Evolutionary conservation across 352 stramenopile species (phyloP), one percentile per base, ranked within the genome.

Genomic region (Globisporangium spiculum): DNA sequence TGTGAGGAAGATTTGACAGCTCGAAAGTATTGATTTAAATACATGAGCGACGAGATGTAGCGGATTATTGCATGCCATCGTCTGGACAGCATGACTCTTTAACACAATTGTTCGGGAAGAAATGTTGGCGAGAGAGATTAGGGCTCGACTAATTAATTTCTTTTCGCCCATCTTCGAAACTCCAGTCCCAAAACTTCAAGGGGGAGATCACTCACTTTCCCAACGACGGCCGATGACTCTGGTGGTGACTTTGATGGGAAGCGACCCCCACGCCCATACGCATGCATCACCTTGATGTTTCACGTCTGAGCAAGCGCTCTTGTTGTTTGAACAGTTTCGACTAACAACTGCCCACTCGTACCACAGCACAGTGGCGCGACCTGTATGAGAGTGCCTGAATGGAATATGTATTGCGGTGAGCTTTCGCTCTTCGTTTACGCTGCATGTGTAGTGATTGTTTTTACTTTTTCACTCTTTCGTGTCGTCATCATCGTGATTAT

Each of bases 91-190:
- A n/a, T 32, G 22, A 6, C 12, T 27, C 5, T 32, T 56, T 10
- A 20, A 30, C 3, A 56, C 50, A 30, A 56, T 9, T 3, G 9
- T 52, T 52, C 18, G 44, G 44, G 44, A 57, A 14, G 2, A 8
- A 32, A 34, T 57, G 1, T 9, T 5, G 1, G 2, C 20, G 18
- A 10, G 7, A 57, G 52, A 4, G 24, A 12, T 1, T 59, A 59
- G 53, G 53, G 53, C 20, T 59, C 0, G 53, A 59, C 30, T 59
- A 58, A 59, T 36, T 59, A 59, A 59, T 59, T n/a, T 14, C 26
- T n/a, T 2, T 2, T 5, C 3, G 16, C 26, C 18, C 26, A 59
- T 59, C 53, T 30, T 59, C 24, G 30, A 36, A 8, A 36, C n/a
- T 59, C 50, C 50, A 26, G n/a, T 55, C n/a, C 20, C 48, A 26